Base-by-base conservation (phyloP, 108 stramenopile species). In the Stephanodiscus minutulus region DNA sequence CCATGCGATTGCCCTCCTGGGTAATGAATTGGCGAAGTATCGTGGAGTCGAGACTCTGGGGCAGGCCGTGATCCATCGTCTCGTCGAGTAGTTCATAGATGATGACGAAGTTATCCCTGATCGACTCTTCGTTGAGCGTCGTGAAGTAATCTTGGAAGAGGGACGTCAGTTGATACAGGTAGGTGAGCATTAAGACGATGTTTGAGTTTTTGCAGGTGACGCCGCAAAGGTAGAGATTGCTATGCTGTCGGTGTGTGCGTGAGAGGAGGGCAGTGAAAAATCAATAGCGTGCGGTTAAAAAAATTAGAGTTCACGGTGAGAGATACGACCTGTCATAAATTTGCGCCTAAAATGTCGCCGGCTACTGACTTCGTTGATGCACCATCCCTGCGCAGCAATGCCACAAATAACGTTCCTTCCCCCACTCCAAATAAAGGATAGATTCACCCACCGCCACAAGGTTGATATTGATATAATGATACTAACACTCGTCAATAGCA, bases 1-100 rank as follows among this genome's bases (percentile, higher is more conserved):
- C 85, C 90, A 96, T 91, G 29, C 97, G 90, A 64, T 97, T 97
- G 28, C 96, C 94, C 50, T 95, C 85, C 69, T 97, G 96, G 24
- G 97, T 97, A 62, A 98, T 98, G 82, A 95, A 98, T 66, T 88
- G 82, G 55, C 93, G 83, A 22, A 98, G 79, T 65, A 97, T 96
- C 33, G 86, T 95, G 35, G 83, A 85, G 73, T 95, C 94, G 5
- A 95, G 74, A 35, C 83, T 83, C 82, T 99, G 99, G 11, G 99
- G 99, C 83, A 98, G 85, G 8, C 99, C 99, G 62, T 98, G 97
- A 75, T 99, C 99, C 98, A 98, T 98, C 33, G 98, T 98, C 82
- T 99, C 99, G 72, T 99, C 99, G 44, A 99, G 82, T 25, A 99
- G 84, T 76, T 99, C 99, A 77, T 98, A 99, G 62, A 98, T 97